A percentile compares a stretch with the other conserved stretches of the same genome.
These are phyloP conservation scores for Pichia sp. DNA, from an alignment of 1,139 yeast genomes.

Conservation along the genomic window DNA sequence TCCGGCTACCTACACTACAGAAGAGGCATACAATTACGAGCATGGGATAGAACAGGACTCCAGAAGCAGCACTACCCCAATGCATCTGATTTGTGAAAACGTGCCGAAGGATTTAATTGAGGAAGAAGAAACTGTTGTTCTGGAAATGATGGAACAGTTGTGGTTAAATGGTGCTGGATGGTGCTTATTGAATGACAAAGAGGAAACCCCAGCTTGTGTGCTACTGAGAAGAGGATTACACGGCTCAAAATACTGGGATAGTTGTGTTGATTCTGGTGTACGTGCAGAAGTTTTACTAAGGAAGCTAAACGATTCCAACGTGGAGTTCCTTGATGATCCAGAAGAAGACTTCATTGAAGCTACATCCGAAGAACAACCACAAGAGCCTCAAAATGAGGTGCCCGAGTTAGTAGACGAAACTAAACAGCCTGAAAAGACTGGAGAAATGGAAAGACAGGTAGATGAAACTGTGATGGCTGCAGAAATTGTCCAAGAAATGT, in stretches of 20 bases:
- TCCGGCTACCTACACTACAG: conserved; percentile 78
- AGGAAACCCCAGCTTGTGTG: conserved; percentile 76
- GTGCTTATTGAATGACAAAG: conserved; percentile 64
- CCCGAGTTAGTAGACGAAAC: conserved; percentile 21
- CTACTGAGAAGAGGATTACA: conserved; percentile 48
- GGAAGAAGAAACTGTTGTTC: conserved; percentile 47
- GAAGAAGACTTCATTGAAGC: conserved; percentile 43
- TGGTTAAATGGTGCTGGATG: conserved; percentile 92
- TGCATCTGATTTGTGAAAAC: conserved; percentile 60
- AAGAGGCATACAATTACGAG: conserved; percentile 62
- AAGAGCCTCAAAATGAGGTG: no score
- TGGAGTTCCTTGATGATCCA: conserved; percentile 42
- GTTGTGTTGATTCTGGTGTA: conserved; percentile 79
- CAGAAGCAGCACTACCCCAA: conserved; percentile 60
- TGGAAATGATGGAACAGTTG: conserved; percentile 55
- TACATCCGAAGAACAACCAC: conserved; percentile 25
- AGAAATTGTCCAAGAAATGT: conserved; percentile 9
- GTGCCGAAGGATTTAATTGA: conserved; percentile 45
- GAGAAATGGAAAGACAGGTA: conserved; percentile 24
- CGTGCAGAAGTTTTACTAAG: conserved; percentile 81
- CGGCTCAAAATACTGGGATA: conserved; percentile 36
- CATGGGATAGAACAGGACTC: conserved; percentile 40
- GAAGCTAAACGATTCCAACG: conserved; percentile 59
- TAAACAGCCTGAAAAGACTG: conserved; percentile 21
- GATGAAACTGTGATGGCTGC: not conserved